Conservation (phyloP, 352 stramenopile genomes). For the Elongisporangium undulatum region DNA sequence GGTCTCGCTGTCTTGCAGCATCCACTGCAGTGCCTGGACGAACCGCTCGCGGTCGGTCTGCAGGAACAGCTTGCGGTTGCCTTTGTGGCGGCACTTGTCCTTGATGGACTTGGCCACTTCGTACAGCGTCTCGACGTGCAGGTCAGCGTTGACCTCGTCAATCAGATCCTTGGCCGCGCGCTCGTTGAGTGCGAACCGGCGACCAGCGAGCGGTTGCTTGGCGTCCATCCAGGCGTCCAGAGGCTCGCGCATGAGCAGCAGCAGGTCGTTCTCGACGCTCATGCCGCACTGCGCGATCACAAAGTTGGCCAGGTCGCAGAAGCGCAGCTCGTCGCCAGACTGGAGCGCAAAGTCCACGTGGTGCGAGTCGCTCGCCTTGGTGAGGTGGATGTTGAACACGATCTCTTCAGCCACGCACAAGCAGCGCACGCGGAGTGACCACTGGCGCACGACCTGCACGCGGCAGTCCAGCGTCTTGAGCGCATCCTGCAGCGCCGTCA, state of each 20-base stretch:
- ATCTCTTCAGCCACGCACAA: constrained; percentile 68
- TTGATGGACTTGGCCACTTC: constrained; percentile 63
- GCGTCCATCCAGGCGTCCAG: constrained; percentile 58
- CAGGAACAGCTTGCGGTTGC: constrained; percentile 64
- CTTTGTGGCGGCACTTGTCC: constrained; percentile 63
- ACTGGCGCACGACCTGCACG: constrained; percentile 25
- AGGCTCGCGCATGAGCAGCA: constrained; percentile 44
- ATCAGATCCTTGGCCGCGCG: constrained; percentile 41
- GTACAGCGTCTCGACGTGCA: constrained; percentile 57
- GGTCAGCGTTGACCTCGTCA: constrained; percentile 52
- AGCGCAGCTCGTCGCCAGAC: constrained; percentile 50
- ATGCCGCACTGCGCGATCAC: constrained; percentile 41
- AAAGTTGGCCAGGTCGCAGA: constrained; percentile 45
- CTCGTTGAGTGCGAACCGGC: constrained; percentile 50
- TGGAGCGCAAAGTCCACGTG: constrained; percentile 54
- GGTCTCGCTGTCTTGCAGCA: constrained; percentile 52
- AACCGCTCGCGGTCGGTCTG: constrained; percentile 33
- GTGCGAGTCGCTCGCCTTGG: constrained; percentile 28
- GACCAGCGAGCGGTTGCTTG: constrained; percentile 37
- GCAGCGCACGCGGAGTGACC: constrained; percentile 43
- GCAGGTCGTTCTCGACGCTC: constrained; percentile 52
- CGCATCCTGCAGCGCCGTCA: constrained; percentile 36
- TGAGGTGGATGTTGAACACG: constrained; percentile 47
- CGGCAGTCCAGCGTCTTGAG: constrained; percentile 42
- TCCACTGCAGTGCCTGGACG: constrained; percentile 54